Conservation (phyloP, 2,329 filamentous ascomycete species). For the Fusarium oxysporum region DNA sequence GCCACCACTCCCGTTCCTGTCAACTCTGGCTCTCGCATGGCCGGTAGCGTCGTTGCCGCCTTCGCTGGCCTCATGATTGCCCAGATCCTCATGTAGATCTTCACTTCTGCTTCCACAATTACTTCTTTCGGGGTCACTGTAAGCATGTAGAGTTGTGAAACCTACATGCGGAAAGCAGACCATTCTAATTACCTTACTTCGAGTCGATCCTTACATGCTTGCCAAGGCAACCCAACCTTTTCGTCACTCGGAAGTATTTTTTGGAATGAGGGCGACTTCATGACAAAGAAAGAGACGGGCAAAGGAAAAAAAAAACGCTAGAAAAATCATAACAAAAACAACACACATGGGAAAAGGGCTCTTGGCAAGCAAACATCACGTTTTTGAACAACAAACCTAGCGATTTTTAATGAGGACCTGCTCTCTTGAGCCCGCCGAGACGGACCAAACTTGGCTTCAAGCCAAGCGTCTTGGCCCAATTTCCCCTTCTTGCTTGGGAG, state of each 20-base stretch:
- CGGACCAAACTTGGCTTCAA: not conserved
- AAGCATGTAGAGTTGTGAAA: conserved; percentile 44
- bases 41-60: conserved; percentile 45
- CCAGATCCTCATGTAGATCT: conserved; percentile 48
- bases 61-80: conserved; percentile 46
- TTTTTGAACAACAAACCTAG: conserved; percentile 35
- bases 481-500: not conserved
- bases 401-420: conserved; percentile 42
- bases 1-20: conserved; percentile 33
- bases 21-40: conserved; percentile 45
- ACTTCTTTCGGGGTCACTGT: conserved; percentile 31
- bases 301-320: conserved; percentile 3
- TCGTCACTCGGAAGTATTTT: conserved; percentile 27
- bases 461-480: conserved; percentile 19
- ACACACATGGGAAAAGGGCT: conserved; percentile 9
- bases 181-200: conserved; percentile 49
- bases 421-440: conserved; percentile 32
- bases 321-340: conserved; percentile 14
- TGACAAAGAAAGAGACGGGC: conserved; percentile 23
- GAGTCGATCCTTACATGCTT: conserved; percentile 45
- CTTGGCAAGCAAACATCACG: conserved; percentile 40
- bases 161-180: conserved; percentile 44
- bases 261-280: conserved; percentile 24
- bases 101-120: conserved; percentile 44
- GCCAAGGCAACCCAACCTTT: conserved; percentile 36